phyloP scores from a whole-genome alignment of 2,329 filamentous ascomycete species.

The Escovopsis weberi region DNA sequence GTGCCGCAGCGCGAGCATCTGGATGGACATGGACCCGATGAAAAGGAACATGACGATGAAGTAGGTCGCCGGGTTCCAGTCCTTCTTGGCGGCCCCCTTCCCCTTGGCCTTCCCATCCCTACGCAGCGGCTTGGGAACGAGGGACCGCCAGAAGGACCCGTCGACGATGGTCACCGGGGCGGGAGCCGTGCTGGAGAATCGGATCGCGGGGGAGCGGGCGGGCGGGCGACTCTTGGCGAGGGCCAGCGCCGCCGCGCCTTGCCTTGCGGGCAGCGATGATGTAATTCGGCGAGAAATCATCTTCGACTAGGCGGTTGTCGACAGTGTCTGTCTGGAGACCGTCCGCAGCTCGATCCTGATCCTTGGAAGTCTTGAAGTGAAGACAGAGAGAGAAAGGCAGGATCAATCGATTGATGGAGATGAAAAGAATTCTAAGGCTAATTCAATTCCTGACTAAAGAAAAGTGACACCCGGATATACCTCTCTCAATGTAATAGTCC shows the following conservation, averaged over 20 bases:
- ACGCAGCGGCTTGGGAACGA: slow-evolving; percentile 55
- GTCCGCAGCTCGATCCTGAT: no score
- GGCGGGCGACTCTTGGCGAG: neutral
- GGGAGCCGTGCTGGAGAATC: slow-evolving; percentile 23
- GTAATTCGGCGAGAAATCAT: neutral
- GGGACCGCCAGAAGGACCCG: slow-evolving; percentile 51
- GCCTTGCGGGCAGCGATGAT: neutral
- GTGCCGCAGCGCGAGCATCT: slow-evolving; percentile 70
- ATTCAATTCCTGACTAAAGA: no score
- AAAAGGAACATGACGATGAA: slow-evolving; percentile 71
- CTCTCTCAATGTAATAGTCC: no score
- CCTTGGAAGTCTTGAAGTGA: no score
- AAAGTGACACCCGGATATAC: no score
- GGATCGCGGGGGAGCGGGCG: slow-evolving; percentile 6
- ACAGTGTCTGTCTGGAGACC: no score
- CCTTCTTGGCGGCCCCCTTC: slow-evolving; percentile 28
- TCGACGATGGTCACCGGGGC: slow-evolving; percentile 37
- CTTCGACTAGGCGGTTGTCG: no score
- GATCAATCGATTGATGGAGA: no score
- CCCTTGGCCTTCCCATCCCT: slow-evolving; percentile 22
- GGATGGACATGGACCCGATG: slow-evolving; percentile 91
- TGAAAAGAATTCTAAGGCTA: no score
- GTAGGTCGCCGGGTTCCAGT: slow-evolving; percentile 71
- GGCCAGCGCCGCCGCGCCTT: neutral
- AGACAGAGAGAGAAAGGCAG: no score